These are phyloP conservation scores for Manihot esculenta DNA, from an alignment of 441 rosid genomes.

Conservation along the genomic window DNA sequence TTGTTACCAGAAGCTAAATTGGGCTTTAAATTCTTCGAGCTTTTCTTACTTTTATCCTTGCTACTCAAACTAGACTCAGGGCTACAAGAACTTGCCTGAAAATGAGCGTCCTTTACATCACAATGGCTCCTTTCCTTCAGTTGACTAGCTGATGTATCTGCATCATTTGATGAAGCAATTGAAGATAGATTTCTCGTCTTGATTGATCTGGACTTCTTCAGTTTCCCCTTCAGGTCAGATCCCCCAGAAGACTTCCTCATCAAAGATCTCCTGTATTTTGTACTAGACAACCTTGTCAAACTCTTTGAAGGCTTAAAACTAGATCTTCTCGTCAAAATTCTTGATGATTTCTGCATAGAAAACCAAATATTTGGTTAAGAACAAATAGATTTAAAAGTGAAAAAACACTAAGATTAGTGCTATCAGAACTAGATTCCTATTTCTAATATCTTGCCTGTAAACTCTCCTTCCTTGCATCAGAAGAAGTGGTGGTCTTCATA, in stretches of 20 bases:
- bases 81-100: conserved; percentile 32
- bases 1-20: conserved; percentile 31
- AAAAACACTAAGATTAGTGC: background rate
- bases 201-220: conserved; percentile 46
- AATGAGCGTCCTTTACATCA: conserved; percentile 36
- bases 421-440: background rate
- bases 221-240: conserved; percentile 38
- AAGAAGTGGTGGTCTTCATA: conserved; percentile 32
- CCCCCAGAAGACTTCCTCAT: conserved; percentile 47
- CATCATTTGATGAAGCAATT: conserved; percentile 15
- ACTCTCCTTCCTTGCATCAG: conserved; percentile 33
- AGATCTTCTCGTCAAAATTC: conserved; percentile 36
- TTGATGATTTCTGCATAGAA: conserved; percentile 41
- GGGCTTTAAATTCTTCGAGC: conserved; percentile 1
- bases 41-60: conserved; percentile 18
- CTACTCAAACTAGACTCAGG: conserved; percentile 34
- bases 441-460: conserved; percentile 50
- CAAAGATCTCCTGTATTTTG: conserved; percentile 47
- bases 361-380: background rate
- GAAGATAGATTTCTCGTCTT: conserved; percentile 27
- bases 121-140: conserved; percentile 37
- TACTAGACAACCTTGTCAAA: conserved; percentile 46
- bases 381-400: too few relatives aligned
- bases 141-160: conserved; percentile 32
- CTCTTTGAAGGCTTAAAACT: conserved; percentile 44